Evolutionary conservation across 306 rosid genomes (phyloP).

Genomic region (Castanopsis chinensis): DNA sequence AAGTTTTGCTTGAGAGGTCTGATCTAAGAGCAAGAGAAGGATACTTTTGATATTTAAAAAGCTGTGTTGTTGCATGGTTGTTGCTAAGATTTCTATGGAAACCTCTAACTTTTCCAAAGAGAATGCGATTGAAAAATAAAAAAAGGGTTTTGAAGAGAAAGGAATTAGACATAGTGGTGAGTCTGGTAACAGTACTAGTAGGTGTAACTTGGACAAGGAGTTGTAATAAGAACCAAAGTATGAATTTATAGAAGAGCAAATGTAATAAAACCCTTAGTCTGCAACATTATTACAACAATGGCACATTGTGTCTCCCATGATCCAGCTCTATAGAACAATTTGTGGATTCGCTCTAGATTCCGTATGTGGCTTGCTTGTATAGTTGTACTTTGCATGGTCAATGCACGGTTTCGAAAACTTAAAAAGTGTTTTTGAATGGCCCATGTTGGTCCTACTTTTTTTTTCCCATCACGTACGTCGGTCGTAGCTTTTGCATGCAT

Average conservation of each 20-base stretch:
- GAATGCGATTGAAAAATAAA: slow-evolving; percentile 50
- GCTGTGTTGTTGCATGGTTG: slow-evolving; percentile 23
- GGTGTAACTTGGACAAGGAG: background rate
- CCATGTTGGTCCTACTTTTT: too few relatives aligned
- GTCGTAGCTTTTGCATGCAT: too few relatives aligned
- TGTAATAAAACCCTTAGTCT: slow-evolving; percentile 22
- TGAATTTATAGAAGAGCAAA: slow-evolving; percentile 21
- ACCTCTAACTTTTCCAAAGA: slow-evolving; percentile 41
- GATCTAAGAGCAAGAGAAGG: slow-evolving; percentile 38
- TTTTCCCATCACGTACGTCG: too few relatives aligned
- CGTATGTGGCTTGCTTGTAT: background rate
- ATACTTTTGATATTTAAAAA: slow-evolving; percentile 31
- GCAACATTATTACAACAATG: slow-evolving; percentile 29
- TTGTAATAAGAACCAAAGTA: background rate
- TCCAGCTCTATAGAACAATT: background rate
- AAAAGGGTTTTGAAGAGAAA: slow-evolving; percentile 49
- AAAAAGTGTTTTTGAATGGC: too few relatives aligned
- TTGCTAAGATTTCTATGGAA: slow-evolving; percentile 36
- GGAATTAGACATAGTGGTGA: slow-evolving; percentile 42
- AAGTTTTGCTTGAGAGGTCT: slow-evolving; percentile 41
- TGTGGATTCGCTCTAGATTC: background rate
- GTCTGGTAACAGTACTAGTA: background rate
- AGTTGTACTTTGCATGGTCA: too few relatives aligned
- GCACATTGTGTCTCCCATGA: slow-evolving; percentile 7
- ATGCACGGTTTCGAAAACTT: too few relatives aligned